phyloP scores from a whole-genome alignment of 2,329 filamentous ascomycete species.

The Aspergillus novoparasiticus region DNA sequence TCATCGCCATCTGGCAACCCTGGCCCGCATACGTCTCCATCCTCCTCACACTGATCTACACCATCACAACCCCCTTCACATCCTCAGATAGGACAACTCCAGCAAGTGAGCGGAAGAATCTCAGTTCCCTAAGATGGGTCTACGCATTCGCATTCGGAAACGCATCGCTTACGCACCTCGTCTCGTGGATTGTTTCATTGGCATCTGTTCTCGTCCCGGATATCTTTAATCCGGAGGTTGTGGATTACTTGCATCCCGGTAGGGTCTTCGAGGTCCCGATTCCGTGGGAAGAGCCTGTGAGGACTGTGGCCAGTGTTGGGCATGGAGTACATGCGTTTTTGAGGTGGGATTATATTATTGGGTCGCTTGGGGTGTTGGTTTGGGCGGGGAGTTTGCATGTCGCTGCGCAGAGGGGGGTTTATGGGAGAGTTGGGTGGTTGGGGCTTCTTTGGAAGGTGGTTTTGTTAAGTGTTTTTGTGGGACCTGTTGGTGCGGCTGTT shows the following conservation, averaged over 20 bases:
- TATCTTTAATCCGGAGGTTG: conserved; percentile 36
- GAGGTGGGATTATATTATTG: conserved; percentile 53
- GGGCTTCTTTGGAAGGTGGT: conserved; percentile 38
- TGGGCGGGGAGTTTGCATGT: conserved; percentile 48
- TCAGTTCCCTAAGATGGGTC: conserved; percentile 39
- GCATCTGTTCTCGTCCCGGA: conserved; percentile 40
- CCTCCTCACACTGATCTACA: conserved; percentile 36
- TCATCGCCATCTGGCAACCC: conserved; percentile 54
- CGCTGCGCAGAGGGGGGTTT: conserved; percentile 30
- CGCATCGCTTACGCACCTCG: conserved; percentile 44
- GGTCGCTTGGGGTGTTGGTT: conserved; percentile 44
- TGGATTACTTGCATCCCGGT: conserved; percentile 39
- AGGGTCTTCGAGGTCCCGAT: conserved; percentile 42
- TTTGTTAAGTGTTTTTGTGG: conserved; percentile 40
- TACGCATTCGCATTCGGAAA: conserved; percentile 47
- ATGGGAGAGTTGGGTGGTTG: conserved; percentile 27
- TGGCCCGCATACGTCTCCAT: conserved; percentile 53
- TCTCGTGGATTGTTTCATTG: conserved; percentile 45
- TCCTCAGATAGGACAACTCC: neutral
- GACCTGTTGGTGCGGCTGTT: conserved; percentile 49
- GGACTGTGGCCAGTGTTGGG: conserved; percentile 37
- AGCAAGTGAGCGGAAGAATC: conserved; percentile 27
- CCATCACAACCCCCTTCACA: conserved; percentile 25
- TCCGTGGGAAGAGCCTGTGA: conserved; percentile 32
- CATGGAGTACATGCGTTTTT: conserved; percentile 50